Conservation (phyloP, 176 grass and related monocot species). For the Aegilops umbellulata region DNA sequence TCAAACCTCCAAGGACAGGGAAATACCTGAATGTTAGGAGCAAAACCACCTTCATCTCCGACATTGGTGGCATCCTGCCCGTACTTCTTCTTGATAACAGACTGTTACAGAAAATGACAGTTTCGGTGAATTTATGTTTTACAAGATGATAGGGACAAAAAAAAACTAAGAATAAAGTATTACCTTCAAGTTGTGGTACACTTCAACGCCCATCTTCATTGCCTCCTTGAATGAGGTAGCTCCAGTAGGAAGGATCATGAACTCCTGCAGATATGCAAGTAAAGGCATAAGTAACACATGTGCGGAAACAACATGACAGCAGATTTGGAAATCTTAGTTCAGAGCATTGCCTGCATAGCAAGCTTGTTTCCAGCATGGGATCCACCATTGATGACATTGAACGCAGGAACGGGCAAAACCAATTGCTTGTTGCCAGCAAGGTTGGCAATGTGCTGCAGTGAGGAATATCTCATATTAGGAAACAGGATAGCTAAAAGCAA, state of each 20-base stretch:
- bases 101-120: conserved; percentile 7
- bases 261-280: conserved; percentile 52
- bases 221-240: conserved; percentile 91
- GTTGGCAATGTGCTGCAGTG: conserved; percentile 83
- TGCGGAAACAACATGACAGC: not conserved
- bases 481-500: not conserved
- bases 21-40: conserved; percentile 94
- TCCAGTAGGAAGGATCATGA: conserved; percentile 93
- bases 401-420: conserved; percentile 89
- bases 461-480: not conserved
- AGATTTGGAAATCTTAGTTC: not conserved
- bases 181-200: conserved; percentile 95
- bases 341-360: conserved; percentile 73
- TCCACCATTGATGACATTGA: conserved; percentile 96
- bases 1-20: not conserved
- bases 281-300: not conserved
- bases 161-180: not conserved
- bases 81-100: conserved; percentile 99
- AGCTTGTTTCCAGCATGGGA: conserved; percentile 99
- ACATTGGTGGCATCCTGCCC: conserved; percentile 97
- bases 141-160: not conserved
- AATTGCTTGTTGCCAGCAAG: conserved; percentile 86
- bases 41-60: conserved; percentile 98
- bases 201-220: conserved; percentile 99
- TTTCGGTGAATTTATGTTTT: not conserved